Evolutionary conservation across 2,329 filamentous ascomycete genomes (phyloP), one percentile per base, ranked within the genome.

Genomic region (Elsinoe batatas): DNA sequence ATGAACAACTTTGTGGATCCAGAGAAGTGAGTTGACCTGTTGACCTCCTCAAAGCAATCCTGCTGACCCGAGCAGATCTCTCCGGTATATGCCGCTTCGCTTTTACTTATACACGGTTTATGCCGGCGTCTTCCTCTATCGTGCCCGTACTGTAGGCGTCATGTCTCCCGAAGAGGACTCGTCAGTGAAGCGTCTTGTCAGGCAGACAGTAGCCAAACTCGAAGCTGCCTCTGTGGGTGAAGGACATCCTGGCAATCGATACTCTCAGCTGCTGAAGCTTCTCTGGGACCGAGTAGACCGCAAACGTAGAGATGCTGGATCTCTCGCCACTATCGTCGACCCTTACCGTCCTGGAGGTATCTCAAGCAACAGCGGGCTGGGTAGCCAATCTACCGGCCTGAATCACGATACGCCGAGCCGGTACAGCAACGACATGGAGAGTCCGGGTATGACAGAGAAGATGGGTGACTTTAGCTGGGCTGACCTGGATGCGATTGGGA

Each of bases 381-480:
- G 63, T 60, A 11, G 54, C 51, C 10, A 43, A 56, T 13, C 63
- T 63, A 5, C 58, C 57, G 22, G 37, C 37, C n/a, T 17, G 42
- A 51, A 51, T 15, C 47, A 51, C 13, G 47, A 51, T 12, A 51
- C 47, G 6, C 47, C 47, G 7, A 37, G 47, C 12, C 17, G 33
- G 8, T 51, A 37, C 32, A 51, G 47, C 17, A 35, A 26, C n/a
- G 47, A 60, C 1, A 63, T 65, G n/a, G 62, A 64, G 49, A 71
- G 69, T 43, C 72, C 73, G 0, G 70, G 70, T 22, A 62, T 73
- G 11, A 73, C 72, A 4, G 74, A 76, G 58, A 59, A 64, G 54
- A 74, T 75, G 70, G 74, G 74, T 6, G 74, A 76, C 57, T 76
- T 76, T 61, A 72, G 71, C 26, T 76, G 74, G 74, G 75, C 74